phyloP scores from a whole-genome alignment of 2,329 filamentous ascomycete genomes.

The Scedosporium aurantiacum region DNA sequence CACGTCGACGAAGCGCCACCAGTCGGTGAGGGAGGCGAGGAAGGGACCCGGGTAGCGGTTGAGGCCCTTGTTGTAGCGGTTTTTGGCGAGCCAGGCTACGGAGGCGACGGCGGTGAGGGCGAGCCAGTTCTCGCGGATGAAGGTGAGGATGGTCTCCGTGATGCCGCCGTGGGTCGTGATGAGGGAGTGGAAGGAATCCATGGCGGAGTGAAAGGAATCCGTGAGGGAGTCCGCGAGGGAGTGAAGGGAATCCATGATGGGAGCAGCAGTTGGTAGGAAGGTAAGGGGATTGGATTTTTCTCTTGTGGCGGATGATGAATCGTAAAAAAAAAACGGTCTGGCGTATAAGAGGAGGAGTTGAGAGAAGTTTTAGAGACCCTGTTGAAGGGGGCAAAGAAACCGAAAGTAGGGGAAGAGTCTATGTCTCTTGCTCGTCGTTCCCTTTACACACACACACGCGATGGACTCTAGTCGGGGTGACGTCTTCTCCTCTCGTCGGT shows the following conservation, averaged over 20 bases:
- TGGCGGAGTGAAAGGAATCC: background rate
- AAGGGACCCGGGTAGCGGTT: conserved; percentile 64
- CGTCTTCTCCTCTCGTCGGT: no score
- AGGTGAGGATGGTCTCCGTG: conserved; percentile 15
- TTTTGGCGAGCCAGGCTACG: conserved; percentile 44
- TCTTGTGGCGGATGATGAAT: background rate
- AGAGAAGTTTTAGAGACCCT: background rate
- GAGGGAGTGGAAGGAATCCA: background rate
- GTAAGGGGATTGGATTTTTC: background rate
- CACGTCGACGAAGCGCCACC: conserved; percentile 66
- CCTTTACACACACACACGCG: no score
- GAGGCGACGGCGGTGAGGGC: conserved; percentile 89
- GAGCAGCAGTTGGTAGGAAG: background rate
- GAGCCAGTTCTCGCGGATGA: conserved; percentile 70
- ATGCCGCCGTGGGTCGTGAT: background rate
- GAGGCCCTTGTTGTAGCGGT: conserved; percentile 40
- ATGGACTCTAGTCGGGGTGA: no score
- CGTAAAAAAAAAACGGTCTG: background rate
- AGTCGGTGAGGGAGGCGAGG: conserved; percentile 51
- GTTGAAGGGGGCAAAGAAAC: background rate
- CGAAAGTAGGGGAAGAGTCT: background rate
- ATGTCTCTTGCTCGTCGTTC: background rate
- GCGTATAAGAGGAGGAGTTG: background rate
- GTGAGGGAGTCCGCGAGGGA: background rate
- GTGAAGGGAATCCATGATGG: background rate